Base-by-base conservation (phyloP, 495 filamentous ascomycete species). In the Barbatosphaeria neglecta region DNA sequence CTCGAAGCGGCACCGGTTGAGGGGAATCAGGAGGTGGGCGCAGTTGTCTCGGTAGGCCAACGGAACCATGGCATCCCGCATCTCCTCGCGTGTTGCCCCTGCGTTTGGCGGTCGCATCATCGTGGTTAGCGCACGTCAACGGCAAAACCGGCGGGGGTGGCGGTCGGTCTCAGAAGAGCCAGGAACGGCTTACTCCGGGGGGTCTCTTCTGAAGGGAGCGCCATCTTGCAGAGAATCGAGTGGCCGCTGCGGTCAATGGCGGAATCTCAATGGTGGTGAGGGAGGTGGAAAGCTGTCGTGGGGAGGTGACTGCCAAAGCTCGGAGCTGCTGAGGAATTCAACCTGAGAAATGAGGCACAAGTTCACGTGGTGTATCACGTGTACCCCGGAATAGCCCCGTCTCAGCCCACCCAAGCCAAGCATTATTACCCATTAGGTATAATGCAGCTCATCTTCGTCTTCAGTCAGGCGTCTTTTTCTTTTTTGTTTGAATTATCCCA, bases 11-110 rank as follows among this genome's bases (percentile, higher is more conserved):
- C 92, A 98, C 50, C 84, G 82, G 69, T 98, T 98, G 56, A 98
- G 75, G 7, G 93, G 93, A 37, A 96, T 95, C 19, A 96, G 74
- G 11, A 97, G 83, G 62, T 92, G 79, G 54, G 88, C 92, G 66
- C 92, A 98, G 60, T 82, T 87, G 63, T 98, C 92, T 54, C 92
- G 80, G 69, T 97, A 98, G 50, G 84, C 77, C 44, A 97, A 62
- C 13, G 92, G 92, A 19, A 98, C 73, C 56, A 80, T 81, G 51
- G 92, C 92, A 53, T 84, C 87, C 49, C 84, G 81, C 92, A 98
- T 98, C 61, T 87, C 85, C 67, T 89, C 81, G 58, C 87, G 76
- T 46, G 90, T 83, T 48, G 90, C 90, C 68, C 68, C 70, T 76
- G 57, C 49, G n/a, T n/a, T n/a, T n/a, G n/a, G n/a, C n/a, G n/a